Evolutionary conservation across 176 grass and related monocot species (phyloP), one percentile per base, ranked within the genome.

Genomic region (Juncus inflexus): DNA sequence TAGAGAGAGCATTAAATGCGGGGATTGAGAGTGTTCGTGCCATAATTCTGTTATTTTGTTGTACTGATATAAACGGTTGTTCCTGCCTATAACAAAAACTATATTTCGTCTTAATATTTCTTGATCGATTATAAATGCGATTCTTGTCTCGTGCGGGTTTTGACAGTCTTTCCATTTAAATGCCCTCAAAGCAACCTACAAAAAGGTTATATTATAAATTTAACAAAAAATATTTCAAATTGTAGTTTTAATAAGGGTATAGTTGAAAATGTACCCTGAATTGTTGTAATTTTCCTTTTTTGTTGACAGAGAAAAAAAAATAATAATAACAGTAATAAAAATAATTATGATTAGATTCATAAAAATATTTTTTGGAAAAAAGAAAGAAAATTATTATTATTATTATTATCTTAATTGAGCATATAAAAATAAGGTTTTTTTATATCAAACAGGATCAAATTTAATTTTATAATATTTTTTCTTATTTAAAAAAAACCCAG

Each of bases 121-220:
- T 75, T 92, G 94, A 40, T 99, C 94, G 56, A 92, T 77, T 57
- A 99, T 89, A 65, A 89, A 99, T 66, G 94, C 85, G 67, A 99
- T 72, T 70, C 59, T 92, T 10, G 78, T 99, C 35, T 92, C 83
- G 9, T 79, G 88, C 19, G 85, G 88, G 59, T 66, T 82, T 11
- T 75, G 80, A 69, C 94, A 99, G 78, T 99, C 88, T 78, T 99
- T 99, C 94, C 88, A 99, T 81, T 89, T 83, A 77, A 92, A 92
- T 71, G 80, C 85, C 40, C 88, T 73, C 6, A 84, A 76, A 3
- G 83, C 82, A 7, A 99, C 88, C 88, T 96, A 62, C 47, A 83
- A 38, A 57, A 66, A 3, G 19, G 19, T 28, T 28, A 15, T 41
- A 50, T 61, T 41, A 56, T 37, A 5, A 40, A 71, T 57, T 42